Percentiles rank a stretch among this genome's conserved stretches.
phyloP scores from a whole-genome alignment of 2,329 filamentous ascomycete genomes.

The Pyrenochaeta sp. region DNA sequence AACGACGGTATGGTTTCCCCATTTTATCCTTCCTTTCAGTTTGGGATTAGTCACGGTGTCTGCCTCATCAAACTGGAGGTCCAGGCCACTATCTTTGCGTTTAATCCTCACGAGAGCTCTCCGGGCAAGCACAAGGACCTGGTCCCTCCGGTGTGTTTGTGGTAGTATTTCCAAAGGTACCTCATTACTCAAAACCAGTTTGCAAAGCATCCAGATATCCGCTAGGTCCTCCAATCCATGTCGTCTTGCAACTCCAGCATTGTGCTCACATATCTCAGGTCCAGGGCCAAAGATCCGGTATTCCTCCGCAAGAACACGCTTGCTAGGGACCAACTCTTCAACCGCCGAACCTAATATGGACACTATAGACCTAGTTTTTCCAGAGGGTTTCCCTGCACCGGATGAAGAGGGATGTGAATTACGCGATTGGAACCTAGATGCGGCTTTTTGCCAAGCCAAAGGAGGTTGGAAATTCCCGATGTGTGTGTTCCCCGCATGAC shows the following conservation, averaged over 20 bases:
- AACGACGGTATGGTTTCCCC: constrained; percentile 66
- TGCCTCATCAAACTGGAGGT: constrained; percentile 57
- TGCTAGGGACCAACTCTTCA: constrained; percentile 77
- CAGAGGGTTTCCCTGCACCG: constrained; percentile 37
- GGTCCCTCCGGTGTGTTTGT: constrained; percentile 63
- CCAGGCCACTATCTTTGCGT: constrained; percentile 59
- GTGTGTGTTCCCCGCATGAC: constrained; percentile 50
- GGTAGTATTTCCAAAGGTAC: constrained; percentile 74
- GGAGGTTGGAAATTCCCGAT: constrained; percentile 59
- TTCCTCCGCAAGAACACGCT: constrained; percentile 75
- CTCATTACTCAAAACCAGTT: constrained; percentile 78
- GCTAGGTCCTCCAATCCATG: constrained; percentile 76
- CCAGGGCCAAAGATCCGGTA: constrained; percentile 88
- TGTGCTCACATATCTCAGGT: constrained; percentile 82
- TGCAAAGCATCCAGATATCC: constrained; percentile 84
- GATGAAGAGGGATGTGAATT: constrained; percentile 51
- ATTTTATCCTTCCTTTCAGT: constrained; percentile 59
- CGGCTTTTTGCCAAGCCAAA: constrained; percentile 60
- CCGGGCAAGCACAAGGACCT: constrained; percentile 74
- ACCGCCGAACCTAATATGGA: constrained; percentile 71
- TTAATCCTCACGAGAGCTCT: constrained; percentile 64
- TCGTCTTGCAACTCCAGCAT: constrained; percentile 78
- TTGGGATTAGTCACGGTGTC: constrained; percentile 50
- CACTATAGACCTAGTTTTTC: constrained; percentile 72
- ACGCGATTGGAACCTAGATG: constrained; percentile 64